Percentiles rank a stretch among this genome's conserved stretches.
These are phyloP conservation scores for Heliamphora pulchella DNA, from an alignment of 179 eudicot species.

Conservation along the genomic window DNA sequence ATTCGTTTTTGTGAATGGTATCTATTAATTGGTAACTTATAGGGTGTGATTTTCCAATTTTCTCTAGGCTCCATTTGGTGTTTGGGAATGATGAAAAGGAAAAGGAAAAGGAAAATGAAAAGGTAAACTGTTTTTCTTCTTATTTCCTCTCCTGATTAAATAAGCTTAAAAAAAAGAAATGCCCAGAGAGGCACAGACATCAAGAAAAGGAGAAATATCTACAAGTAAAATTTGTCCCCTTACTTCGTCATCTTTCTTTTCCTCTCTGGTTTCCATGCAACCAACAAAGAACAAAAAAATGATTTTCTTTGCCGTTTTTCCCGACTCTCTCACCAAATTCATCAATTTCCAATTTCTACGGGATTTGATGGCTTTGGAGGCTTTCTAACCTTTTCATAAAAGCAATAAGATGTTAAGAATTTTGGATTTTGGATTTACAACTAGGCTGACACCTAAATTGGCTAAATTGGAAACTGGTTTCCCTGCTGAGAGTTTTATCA, in stretches of 20 bases:
- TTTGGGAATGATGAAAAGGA: too few species aligned
- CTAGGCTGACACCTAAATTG: too few species aligned
- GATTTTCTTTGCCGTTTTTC: not conserved
- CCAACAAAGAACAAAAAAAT: not conserved
- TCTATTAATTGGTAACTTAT: too few species aligned
- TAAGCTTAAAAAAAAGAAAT: too few species aligned
- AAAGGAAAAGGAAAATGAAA: too few species aligned
- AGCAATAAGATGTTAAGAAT: not conserved
- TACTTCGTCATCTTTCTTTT: not conserved
- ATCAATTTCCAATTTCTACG: not conserved
- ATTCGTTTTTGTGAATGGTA: too few species aligned
- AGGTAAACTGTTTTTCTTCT: not conserved
- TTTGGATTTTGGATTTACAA: not conserved
- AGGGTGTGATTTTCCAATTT: too few species aligned
- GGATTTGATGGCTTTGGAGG: not conserved
- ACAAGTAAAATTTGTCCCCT: not conserved
- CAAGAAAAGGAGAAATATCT: not conserved
- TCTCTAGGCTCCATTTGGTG: too few species aligned
- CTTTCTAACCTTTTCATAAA: not conserved
- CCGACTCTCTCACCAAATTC: not conserved
- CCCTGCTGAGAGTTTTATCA: not conserved
- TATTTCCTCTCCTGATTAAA: not conserved
- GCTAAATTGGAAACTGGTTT: not conserved
- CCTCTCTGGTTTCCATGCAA: not conserved
- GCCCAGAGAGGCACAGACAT: not conserved